Conservation (phyloP, 2,329 filamentous ascomycete species). For the Proliferodiscus dingleyae region DNA sequence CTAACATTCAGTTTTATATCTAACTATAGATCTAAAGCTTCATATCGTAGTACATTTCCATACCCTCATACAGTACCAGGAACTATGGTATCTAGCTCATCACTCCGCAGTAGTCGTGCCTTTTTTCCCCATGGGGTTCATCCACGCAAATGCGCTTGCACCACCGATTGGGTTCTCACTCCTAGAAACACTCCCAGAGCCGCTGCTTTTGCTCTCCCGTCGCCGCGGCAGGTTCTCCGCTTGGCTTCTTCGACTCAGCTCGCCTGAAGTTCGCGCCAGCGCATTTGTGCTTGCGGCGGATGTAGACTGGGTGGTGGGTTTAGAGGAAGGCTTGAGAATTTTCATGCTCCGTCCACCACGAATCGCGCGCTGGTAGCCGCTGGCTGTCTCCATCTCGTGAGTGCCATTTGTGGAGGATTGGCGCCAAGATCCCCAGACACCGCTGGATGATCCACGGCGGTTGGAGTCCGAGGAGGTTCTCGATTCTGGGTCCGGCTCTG, state of each 20-base stretch:
- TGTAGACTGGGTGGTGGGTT: constrained; percentile 47
- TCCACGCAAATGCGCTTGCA: constrained; percentile 92
- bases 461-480: constrained; percentile 14
- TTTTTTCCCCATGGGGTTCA: too few relatives aligned
- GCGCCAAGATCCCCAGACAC: constrained; percentile 69
- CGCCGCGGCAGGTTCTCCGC: constrained; percentile 30
- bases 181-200: constrained; percentile 42
- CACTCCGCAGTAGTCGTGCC: too few relatives aligned
- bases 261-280: constrained; percentile 45
- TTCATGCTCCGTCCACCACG: constrained; percentile 74
- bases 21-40: too few relatives aligned
- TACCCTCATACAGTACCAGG: too few relatives aligned
- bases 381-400: constrained; percentile 33
- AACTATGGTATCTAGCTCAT: too few relatives aligned
- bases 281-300: constrained; percentile 46
- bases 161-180: constrained; percentile 80
- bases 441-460: constrained; percentile 46
- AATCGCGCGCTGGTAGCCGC: constrained; percentile 64
- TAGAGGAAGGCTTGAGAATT: constrained; percentile 74
- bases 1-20: too few relatives aligned
- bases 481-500: constrained; percentile 12
- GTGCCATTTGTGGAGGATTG: constrained; percentile 37
- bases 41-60: too few relatives aligned
- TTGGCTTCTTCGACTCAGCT: constrained; percentile 52
- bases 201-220: constrained; percentile 51